Base-by-base conservation (phyloP, 2,329 filamentous ascomycete genomes). In the Aureobasidium sp. region DNA sequence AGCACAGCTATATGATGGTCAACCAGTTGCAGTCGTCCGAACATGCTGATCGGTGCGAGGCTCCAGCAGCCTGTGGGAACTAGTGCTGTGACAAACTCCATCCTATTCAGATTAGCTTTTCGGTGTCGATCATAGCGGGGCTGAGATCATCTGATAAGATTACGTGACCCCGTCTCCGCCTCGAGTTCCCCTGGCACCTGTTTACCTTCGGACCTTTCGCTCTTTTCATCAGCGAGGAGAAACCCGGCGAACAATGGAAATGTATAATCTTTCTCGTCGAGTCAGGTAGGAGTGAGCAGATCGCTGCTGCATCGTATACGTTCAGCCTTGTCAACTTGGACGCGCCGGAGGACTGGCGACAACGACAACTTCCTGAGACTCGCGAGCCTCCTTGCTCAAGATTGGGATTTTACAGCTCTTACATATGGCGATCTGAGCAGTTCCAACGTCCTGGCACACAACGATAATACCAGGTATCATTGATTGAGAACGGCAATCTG, bases 341-440 rank as follows among this genome's bases (percentile, higher is more conserved):
- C 38, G 8, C 15, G 9, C 15, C n/a, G 23, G 27, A 27, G 29
- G 15, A 51, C n/a, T n/a, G n/a, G n/a, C n/a, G n/a, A n/a, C n/a
- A n/a, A n/a, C n/a, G 47, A 50, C 15, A 15, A n/a, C 18, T 50
- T 31, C 8, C 13, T 20, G 47, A 31, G 6, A 31, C 27, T 50
- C 4, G n/a, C n/a, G n/a, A n/a, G 27, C 27, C 31, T 50, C 16
- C 47, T 31, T n/a, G 27, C 47, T 31, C 27, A n/a, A 5, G 70
- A 72, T 13, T 80, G 75, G 74, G 71, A 71, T n/a, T 58, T 68
- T 20, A 78, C 79, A 27, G 77, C 82, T 1, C 82, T 88, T 66
- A 84, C 84, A 2, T 84, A 88, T 74, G 80, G 80, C 4, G 85
- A 88, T 71, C 75, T 88, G 10, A 80, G 77, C 67, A 76, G 76